A percentile compares a stretch with the other conserved stretches of the same genome.
Conservation (phyloP, 352 stramenopile genomes). For the Pythium scleroteichum region DNA sequence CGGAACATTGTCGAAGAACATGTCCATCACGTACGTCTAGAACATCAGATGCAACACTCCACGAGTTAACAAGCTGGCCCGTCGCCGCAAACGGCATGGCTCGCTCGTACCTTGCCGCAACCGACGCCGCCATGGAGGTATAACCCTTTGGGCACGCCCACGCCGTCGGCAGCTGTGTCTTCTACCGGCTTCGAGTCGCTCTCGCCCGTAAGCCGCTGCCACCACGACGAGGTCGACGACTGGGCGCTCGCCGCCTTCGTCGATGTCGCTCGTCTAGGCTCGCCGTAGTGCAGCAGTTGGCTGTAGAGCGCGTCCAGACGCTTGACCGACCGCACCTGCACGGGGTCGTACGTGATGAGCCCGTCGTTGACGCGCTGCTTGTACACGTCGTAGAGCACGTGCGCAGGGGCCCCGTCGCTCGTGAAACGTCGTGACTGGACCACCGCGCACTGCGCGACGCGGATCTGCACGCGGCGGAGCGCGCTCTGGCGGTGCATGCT, state of each 20-base stretch:
- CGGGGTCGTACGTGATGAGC: conserved; percentile 65
- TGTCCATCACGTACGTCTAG: conserved; percentile 97
- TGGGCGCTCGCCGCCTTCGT: neutral
- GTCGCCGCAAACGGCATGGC: too few species aligned
- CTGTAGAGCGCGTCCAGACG: conserved; percentile 67
- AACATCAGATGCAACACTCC: neutral
- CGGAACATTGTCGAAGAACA: conserved; percentile 91
- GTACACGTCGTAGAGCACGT: conserved; percentile 56
- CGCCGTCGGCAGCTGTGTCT: neutral
- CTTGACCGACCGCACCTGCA: conserved; percentile 66
- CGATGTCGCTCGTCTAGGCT: conserved; percentile 24
- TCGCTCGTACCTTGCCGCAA: conserved; percentile 81
- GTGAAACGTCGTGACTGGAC: conserved; percentile 6
- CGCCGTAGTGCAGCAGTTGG: conserved; percentile 51
- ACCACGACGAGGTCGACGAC: conserved; percentile 44
- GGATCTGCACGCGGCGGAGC: conserved; percentile 6
- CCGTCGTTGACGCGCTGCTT: conserved; percentile 54
- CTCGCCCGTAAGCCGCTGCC: conserved; percentile 51
- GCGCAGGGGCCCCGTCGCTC: neutral
- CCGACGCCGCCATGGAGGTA: conserved; percentile 97
- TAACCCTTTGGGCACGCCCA: conserved; percentile 85
- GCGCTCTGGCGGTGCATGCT: conserved; percentile 21
- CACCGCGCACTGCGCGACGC: conserved; percentile 16
- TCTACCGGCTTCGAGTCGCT: conserved; percentile 7
- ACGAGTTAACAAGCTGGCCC: neutral